Percentiles rank a stretch among this genome's conserved stretches.
Evolutionary conservation across 805 yeast species (phyloP).

Genomic region (Hanseniaspora hatyaiensis): DNA sequence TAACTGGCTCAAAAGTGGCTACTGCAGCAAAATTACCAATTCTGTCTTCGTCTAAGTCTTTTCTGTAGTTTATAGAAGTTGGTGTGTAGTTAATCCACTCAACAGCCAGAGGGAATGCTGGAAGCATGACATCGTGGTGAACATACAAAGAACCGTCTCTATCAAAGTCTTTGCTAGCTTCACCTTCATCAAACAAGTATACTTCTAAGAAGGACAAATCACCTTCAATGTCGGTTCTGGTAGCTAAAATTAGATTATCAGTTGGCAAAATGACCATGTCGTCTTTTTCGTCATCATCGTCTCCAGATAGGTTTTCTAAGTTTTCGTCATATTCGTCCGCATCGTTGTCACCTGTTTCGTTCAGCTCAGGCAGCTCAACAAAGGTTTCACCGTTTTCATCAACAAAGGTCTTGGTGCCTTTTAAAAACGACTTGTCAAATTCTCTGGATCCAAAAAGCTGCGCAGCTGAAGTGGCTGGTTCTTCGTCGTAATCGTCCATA

Average conservation of each 20-base stretch:
- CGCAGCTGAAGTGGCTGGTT: slow-evolving; percentile 31
- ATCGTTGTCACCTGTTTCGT: slow-evolving; percentile 32
- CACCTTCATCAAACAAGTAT: slow-evolving; percentile 83
- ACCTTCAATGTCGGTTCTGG: slow-evolving; percentile 74
- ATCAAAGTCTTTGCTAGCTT: slow-evolving; percentile 53
- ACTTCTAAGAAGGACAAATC: slow-evolving; percentile 86
- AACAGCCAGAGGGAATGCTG: slow-evolving; percentile 90
- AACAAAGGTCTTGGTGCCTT: slow-evolving; percentile 18
- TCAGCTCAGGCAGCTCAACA: slow-evolving; percentile 27
- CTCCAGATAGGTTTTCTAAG: slow-evolving; percentile 30
- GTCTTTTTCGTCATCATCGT: slow-evolving; percentile 60
- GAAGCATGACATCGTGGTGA: slow-evolving; percentile 93
- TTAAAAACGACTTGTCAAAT: slow-evolving; percentile 30
- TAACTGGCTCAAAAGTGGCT: slow-evolving; percentile 94
- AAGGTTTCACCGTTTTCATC: slow-evolving; percentile 28
- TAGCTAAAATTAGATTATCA: slow-evolving; percentile 78
- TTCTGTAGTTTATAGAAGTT: slow-evolving; percentile 25
- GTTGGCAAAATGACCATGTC: slow-evolving; percentile 81
- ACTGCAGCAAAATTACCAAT: slow-evolving; percentile 88
- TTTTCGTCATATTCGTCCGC: slow-evolving; percentile 35
- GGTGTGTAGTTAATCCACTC: slow-evolving; percentile 86
- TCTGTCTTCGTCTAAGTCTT: slow-evolving; percentile 33
- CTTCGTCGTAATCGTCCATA: slow-evolving; percentile 72
- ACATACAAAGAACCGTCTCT: slow-evolving; percentile 74
- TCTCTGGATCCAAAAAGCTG: slow-evolving; percentile 13